Conservation (phyloP, 2,329 filamentous ascomycete species). For the Metarhizium album region DNA sequence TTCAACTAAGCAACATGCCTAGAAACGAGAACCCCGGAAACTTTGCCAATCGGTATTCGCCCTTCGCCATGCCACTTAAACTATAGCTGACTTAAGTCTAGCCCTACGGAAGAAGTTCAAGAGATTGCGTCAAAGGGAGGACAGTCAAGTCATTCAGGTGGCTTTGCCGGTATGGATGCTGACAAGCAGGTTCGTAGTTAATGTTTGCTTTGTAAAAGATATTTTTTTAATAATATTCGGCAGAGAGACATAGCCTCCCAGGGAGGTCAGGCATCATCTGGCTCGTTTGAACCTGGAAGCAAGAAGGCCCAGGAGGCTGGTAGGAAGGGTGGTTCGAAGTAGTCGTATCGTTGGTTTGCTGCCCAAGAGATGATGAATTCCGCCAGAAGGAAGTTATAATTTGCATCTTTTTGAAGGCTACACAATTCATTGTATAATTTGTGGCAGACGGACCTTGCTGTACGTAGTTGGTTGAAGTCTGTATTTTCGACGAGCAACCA, state of each 20-base stretch:
- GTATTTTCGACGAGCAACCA: too few species aligned
- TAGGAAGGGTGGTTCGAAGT: conserved; percentile 35
- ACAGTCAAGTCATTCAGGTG: conserved; percentile 24
- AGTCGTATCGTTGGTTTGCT: not conserved
- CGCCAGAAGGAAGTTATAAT: too few species aligned
- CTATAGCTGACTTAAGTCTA: not conserved
- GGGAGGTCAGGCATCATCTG: conserved; percentile 41
- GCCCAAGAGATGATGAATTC: too few species aligned
- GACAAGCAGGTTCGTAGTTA: conserved; percentile 23
- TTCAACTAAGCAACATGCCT: not conserved
- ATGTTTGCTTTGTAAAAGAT: not conserved
- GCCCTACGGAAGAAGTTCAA: conserved; percentile 29
- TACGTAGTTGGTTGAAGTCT: too few species aligned
- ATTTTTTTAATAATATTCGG: too few species aligned
- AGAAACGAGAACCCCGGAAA: conserved; percentile 2
- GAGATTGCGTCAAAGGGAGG: conserved; percentile 32
- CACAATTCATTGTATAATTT: too few species aligned
- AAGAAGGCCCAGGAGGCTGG: conserved; percentile 43
- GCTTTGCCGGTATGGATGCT: conserved; percentile 30
- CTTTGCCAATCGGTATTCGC: conserved; percentile 2
- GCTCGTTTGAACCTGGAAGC: conserved; percentile 42
- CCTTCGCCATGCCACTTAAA: not conserved
- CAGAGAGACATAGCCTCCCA: conserved; percentile 44
- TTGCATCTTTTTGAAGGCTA: too few species aligned
- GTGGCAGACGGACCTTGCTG: too few species aligned